Evolutionary conservation across 1,284 basidiomycete genomes (phyloP).

Genomic region (Papiliotrema fonsecae): DNA sequence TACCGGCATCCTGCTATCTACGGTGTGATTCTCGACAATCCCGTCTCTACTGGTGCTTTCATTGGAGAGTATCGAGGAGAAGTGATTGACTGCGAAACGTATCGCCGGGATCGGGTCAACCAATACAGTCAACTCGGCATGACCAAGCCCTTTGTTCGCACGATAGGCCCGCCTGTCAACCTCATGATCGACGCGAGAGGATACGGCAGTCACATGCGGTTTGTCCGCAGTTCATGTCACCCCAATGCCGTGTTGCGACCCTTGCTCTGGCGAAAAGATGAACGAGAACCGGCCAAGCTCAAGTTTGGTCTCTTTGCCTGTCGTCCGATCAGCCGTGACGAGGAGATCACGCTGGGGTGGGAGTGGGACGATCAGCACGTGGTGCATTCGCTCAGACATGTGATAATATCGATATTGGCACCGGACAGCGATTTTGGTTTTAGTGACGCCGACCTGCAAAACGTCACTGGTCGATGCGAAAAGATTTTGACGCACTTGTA

Average conservation of each 20-base stretch:
- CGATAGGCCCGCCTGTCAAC: slow-evolving; percentile 72
- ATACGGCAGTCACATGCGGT: slow-evolving; percentile 71
- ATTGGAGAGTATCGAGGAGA: slow-evolving; percentile 46
- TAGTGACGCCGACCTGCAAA: slow-evolving; percentile 15
- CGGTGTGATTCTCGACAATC: slow-evolving; percentile 37
- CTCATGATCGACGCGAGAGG: slow-evolving; percentile 75
- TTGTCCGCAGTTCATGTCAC: slow-evolving; percentile 76
- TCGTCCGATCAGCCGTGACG: slow-evolving; percentile 67
- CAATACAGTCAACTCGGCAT: slow-evolving; percentile 54
- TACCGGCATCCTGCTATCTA: slow-evolving; percentile 42
- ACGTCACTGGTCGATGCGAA: slow-evolving; percentile 58
- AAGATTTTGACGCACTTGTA: slow-evolving; percentile 67
- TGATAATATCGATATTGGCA: slow-evolving; percentile 19
- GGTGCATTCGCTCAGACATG: slow-evolving; percentile 62
- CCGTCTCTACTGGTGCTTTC: slow-evolving; percentile 27
- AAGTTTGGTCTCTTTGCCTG: slow-evolving; percentile 80
- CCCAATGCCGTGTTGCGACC: slow-evolving; percentile 85
- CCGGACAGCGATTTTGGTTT: slow-evolving; percentile 30
- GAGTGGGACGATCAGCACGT: slow-evolving; percentile 94
- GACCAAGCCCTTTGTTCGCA: slow-evolving; percentile 66
- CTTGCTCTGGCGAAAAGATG: slow-evolving; percentile 51
- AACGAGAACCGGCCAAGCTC: slow-evolving; percentile 50
- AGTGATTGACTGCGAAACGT: slow-evolving; percentile 36
- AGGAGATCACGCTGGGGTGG: slow-evolving; percentile 89
- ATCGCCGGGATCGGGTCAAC: slow-evolving; percentile 52